A percentile compares a stretch with the other conserved stretches of the same genome.
phyloP scores from a whole-genome alignment of 2,329 filamentous ascomycete species.

The Clonostachys chloroleuca region DNA sequence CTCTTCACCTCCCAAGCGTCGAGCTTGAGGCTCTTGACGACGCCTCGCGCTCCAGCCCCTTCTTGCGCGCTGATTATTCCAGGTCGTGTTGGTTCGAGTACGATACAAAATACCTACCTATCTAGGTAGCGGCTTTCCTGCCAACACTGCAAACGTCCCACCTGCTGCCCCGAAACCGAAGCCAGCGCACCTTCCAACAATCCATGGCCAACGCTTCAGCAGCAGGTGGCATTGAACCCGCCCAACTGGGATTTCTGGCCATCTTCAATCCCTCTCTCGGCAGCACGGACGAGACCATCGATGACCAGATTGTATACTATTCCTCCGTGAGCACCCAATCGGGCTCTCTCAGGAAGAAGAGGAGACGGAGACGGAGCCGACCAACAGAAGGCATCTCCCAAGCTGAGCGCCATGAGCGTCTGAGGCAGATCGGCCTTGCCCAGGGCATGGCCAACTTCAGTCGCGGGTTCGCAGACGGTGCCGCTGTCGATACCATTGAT shows the following conservation, averaged over 20 bases:
- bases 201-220: conserved; percentile 3
- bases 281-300: conserved; percentile 50
- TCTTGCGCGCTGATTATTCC: too few species aligned
- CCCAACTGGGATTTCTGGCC: conserved; percentile 83
- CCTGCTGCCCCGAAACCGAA: too few species aligned
- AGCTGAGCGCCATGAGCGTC: conserved; percentile 76
- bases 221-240: conserved; percentile 43
- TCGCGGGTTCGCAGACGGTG: conserved; percentile 76
- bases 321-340: conserved; percentile 53
- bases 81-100: too few species aligned
- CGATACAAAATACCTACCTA: too few species aligned
- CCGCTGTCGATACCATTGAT: conserved; percentile 78
- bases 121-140: too few species aligned
- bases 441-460: conserved; percentile 96
- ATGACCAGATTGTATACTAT: conserved; percentile 91
- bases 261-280: conserved; percentile 91
- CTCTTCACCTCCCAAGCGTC: too few species aligned
- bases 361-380: conserved; percentile 26
- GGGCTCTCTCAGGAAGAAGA: conserved; percentile 29
- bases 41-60: too few species aligned
- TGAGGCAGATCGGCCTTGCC: conserved; percentile 90
- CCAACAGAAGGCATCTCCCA: conserved; percentile 40
- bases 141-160: too few species aligned
- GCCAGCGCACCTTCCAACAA: too few species aligned
- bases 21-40: too few species aligned